These are phyloP conservation scores for Phyllosticta capitalensis DNA, from an alignment of 2,329 filamentous ascomycete species.

Conservation along the genomic window DNA sequence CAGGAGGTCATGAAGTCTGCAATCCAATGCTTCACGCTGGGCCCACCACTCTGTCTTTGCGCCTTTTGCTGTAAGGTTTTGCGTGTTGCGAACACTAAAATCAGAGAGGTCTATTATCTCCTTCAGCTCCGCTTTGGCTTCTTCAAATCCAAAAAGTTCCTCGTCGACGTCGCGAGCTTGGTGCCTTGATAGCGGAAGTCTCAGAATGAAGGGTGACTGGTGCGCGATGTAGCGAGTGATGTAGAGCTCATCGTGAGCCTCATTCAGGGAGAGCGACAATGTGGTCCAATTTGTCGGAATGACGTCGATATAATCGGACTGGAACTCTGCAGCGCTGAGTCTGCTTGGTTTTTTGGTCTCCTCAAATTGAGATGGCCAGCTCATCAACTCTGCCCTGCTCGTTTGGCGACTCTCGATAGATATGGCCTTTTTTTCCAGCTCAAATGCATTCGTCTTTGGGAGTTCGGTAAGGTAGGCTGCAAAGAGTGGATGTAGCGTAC, in stretches of 20 bases:
- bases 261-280: constrained; percentile 74
- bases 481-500: constrained; percentile 29
- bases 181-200: constrained; percentile 74
- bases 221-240: constrained; percentile 75
- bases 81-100: constrained; percentile 65
- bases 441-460: constrained; percentile 59
- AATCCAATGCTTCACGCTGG: constrained; percentile 71
- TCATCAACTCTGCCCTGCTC: constrained; percentile 26
- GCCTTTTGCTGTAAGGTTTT: constrained; percentile 63
- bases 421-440: constrained; percentile 51
- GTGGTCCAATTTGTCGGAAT: constrained; percentile 77
- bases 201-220: constrained; percentile 72
- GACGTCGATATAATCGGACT: constrained; percentile 73
- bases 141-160: constrained; percentile 73
- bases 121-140: constrained; percentile 67
- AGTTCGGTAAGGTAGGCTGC: constrained; percentile 45
- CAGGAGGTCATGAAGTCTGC: constrained; percentile 65
- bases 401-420: constrained; percentile 38
- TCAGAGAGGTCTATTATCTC: constrained; percentile 79
- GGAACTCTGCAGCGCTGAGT: constrained; percentile 47
- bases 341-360: constrained; percentile 24
- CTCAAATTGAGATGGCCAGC: constrained; percentile 31
- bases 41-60: constrained; percentile 84
- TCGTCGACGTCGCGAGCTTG: constrained; percentile 70
- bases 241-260: constrained; percentile 73